Evolutionary conservation across 2,329 filamentous ascomycete species (phyloP), one percentile per base, ranked within the genome.

Genomic region (Akanthomyces lecanii): DNA sequence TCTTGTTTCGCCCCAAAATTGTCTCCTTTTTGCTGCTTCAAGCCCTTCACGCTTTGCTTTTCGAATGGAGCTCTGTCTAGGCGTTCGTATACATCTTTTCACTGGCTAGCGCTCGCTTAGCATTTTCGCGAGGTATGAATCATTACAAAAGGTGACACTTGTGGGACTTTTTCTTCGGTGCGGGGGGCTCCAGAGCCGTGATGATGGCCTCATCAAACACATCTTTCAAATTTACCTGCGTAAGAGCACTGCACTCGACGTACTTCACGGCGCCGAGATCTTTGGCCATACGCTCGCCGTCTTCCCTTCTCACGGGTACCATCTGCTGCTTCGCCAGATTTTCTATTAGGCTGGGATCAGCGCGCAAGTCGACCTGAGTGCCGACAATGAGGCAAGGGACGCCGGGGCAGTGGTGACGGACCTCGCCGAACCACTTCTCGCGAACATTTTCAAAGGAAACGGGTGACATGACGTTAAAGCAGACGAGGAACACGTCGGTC

Each of bases 171-270:
- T 91, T 92, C 84, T 94, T 95, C 61, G 88, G 87, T 65, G 87
- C 83, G 25, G 91, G 90, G 50, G 94, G 94, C 78, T 98, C 94
- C 67, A 98, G 82, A 48, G 94, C 94, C 67, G 94, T 94, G 67
- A 98, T 94, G 71, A 98, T 98, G 33, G 94, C 93, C 90, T 98
- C 95, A 73, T 99, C 95, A 78, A 99, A 99, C 21, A 99, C 95
- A 74, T 98, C 95, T 83, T 99, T 99, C 68, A n/a, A 99, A 81
- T 80, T 97, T 97, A 81, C 92, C 81, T 99, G 95, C 66, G 95
- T 98, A 76, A 99, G 81, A 63, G 95, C 95, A 74, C 93, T 97
- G 82, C 95, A 99, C 81, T 99, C 95, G 67, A 98, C 95, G 71
- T 99, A 99, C 82, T 97, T 98, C 71, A 99, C 92, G 5, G 95